Evolutionary conservation across 768 basidiomycete genomes (phyloP), one percentile per base, ranked within the genome.

Genomic region (Chiua virens): DNA sequence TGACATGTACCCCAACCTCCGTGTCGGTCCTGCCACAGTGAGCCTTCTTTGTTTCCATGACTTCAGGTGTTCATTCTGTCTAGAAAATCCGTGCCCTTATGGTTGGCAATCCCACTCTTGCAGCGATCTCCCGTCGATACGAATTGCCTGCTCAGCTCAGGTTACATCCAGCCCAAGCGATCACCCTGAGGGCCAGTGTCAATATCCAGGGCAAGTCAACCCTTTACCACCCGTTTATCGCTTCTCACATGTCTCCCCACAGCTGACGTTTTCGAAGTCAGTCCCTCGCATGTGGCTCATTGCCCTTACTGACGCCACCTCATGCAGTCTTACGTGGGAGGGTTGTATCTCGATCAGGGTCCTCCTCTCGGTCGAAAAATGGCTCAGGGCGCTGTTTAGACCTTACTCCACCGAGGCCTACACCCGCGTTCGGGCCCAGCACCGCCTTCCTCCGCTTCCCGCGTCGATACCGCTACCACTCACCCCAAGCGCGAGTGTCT

Each of bases 221-320:
- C 39, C 42, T 58, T 44, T 56, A 34, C 35, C 32, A 10, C 10
- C 23, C 17, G 1, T 27, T 50, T 36, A 38, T 48, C 35, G 28
- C 39, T n/a, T 41, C 4, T 47, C 43, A 53, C 1, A 51, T 44
- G 57, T 36, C 18, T 50, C 7, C 50, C 18, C 22, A 7, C 28
- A 90, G 89, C 89, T 43, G 87, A 92, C 60, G 75, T 89, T 21
- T 86, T 92, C 58, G 89, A 92, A 79, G 89, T 87, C 58, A 57
- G 73, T 65, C 35, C 22, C 22, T 17, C 20, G 17, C 30, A 25
- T 5, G 17, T 18, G 4, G 6, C 5, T 39, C 10, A 5, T 14
- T 5, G 10, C 37, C 50, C 30, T 43, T 42, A 25, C 54, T 46
- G 37, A 59, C 44, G 25, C 20, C 46, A 42, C 25, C 30, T 20